Evolutionary conservation across 306 rosid species (phyloP), one percentile per base, ranked within the genome.

Genomic region (Purshia tridentata): DNA sequence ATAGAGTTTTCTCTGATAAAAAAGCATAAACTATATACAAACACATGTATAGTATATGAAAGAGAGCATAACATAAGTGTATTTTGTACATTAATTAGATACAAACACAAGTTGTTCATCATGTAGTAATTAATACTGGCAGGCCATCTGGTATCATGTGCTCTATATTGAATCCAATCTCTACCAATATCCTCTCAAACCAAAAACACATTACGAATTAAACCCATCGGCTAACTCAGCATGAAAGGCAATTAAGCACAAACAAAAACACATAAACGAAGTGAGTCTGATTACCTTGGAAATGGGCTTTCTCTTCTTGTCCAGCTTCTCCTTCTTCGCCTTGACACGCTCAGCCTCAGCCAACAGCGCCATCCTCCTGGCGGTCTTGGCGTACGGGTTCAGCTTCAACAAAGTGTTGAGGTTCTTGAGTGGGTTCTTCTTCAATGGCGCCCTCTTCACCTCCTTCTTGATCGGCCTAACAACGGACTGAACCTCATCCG

Each of bases 341-440:
- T 87, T 87, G 18, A 88, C 80, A 0, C 97, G 88, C 72, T 87
- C 84, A 1, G 89, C 92, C 81, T 93, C 97, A 11, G 98, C 96
- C 39, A 93, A 80, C 3, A 90, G 76, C 0, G 96, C 62, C 93
- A 86, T 86, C 72, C 96, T 88, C 90, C 78, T 87, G 0, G 96
- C 96, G 2, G 96, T 83, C 83, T 93, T 88, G 4, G 97, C 97
- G 69, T 87, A 93, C 0, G 98, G 97, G 65, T 92, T 92, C 42
- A 92, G 77, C 79, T 66, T 90, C 56, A 92, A 60, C 93, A 92
- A 55, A 0, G 82, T 77, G 53, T 92, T 92, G 2, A 90, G 87
- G 37, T 90, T 92, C 87, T 90, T 92, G 1, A 90, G 81, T 0
- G 96, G 97, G 58, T 92, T 92, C 90, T 92, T 92, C 89, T 92